Evolutionary conservation across 2,329 filamentous ascomycete species (phyloP), one percentile per base, ranked within the genome.

Genomic region (Arthroderma sp.): DNA sequence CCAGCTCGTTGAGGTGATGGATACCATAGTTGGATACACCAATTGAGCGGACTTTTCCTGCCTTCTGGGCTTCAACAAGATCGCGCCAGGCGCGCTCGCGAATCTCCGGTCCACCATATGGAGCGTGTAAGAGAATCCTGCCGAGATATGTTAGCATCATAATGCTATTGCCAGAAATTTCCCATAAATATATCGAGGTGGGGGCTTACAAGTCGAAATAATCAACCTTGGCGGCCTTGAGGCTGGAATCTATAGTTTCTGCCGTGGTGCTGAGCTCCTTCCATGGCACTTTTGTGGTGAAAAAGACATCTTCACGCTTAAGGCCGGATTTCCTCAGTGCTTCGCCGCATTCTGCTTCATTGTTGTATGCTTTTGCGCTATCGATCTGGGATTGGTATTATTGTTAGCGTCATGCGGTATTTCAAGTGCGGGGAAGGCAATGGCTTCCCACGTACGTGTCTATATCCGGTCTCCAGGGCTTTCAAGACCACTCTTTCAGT

Each of bases 121-220:
- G 64, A 2, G 62, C 61, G 51, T 66, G 64, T 30, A 66, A 56
- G 30, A 66, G 53, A 44, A 66, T 56, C 3, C 63, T 66, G 43
- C 15, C 15, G 15, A 22, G 15, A 15, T 11, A 11, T 41, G 10
- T 4, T 11, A 4, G 7, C 7, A 27, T 1, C 30, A 28, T 11
- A 28, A 5, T 45, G 37, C 10, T 40, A 43, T 2, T 36, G 41
- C 22, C 8, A 32, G 15, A 30, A 22, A 4, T 27, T 31, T 6
- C 6, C n/a, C 22, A 36, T 34, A 34, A 11, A 37, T 42, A 10
- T 4, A 7, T n/a, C 8, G 32, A 9, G 27, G 1, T 29, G 5
- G 22, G 28, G 36, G 2, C 60, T 74, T 73, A 68, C 46, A 85
- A 69, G 54, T 86, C 80, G 50, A 84, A 71, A 59, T 84, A 85